Evolutionary conservation across 2,329 filamentous ascomycete species (phyloP), one percentile per base, ranked within the genome.

Genomic region (Epicoccum nigrum): DNA sequence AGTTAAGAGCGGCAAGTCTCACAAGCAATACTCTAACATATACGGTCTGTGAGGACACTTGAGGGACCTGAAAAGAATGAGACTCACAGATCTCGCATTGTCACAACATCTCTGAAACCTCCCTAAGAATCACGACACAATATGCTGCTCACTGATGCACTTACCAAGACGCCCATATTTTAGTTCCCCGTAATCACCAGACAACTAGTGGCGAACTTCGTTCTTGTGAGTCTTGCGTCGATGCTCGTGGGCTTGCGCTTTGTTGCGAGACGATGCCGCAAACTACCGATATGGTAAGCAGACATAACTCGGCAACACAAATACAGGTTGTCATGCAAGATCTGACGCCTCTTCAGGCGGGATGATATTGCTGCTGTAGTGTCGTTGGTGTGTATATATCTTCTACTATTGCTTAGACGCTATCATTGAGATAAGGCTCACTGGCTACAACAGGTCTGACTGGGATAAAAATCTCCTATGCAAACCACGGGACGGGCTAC

Each of bases 401-500:
- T 25, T 9, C 23, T 25, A 7, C 3, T 25, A 9, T 25, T 25
- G 23, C 9, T 23, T 25, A 7, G 11, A 12, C n/a, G 9, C 17
- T 7, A 44, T 23, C 6, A 34, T 17, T n/a, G 19, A 17, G 19
- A 15, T 30, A 30, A 12, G 8, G n/a, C 38, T 41, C 13, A 28
- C 11, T n/a, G 4, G 16, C 15, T 19, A 15, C 39, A 9, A 25
- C n/a, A 44, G 41, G 30, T 17, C 17, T 34, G 30, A 19, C 34
- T 19, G 41, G 30, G 34, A 44, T 44, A 30, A 30, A 44, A 17
- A 44, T 44, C 4, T 16, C 41, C 5, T 44, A 44, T 20, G 41
- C 41, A 27, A 44, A 44, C 12, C 41, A 44, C 34, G 41, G 41
- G 4, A 44, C 34, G 41, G 9, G 41, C 7, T 44, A 44, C 20